phyloP scores from a whole-genome alignment of 805 yeast genomes.

The Ogataea saltuana region DNA sequence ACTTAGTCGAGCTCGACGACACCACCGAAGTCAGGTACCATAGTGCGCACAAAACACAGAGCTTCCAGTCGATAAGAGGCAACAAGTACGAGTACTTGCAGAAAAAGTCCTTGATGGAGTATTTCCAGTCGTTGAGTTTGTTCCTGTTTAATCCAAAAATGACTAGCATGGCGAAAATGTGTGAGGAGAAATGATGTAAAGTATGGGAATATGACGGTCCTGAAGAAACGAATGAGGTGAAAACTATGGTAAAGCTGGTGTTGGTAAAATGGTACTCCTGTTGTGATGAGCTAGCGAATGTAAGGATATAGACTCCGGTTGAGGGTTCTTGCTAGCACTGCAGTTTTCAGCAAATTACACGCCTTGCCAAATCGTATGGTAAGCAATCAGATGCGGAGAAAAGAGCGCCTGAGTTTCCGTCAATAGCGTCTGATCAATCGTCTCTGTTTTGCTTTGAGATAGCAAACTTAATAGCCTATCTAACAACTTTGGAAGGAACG shows the following conservation, averaged over 20 bases:
- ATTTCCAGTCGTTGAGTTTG: slow-evolving; percentile 10
- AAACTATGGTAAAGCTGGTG: neutral
- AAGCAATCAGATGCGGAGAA: neutral
- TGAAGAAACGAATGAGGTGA: slow-evolving; percentile 5
- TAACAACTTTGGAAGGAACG: slow-evolving; percentile 1
- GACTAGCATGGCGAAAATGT: slow-evolving; percentile 17
- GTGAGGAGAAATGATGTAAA: no score
- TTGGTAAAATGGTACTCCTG: slow-evolving; percentile 1
- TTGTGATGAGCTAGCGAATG: neutral
- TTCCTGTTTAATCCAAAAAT: slow-evolving; percentile 13
- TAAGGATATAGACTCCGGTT: neutral
- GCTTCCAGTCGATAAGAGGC: slow-evolving; percentile 33
- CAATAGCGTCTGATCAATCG: neutral
- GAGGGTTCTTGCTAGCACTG: neutral
- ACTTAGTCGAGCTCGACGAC: slow-evolving; percentile 78
- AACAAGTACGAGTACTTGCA: slow-evolving; percentile 13
- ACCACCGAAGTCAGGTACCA: slow-evolving; percentile 86
- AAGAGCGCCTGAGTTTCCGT: neutral
- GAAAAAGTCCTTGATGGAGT: slow-evolving; percentile 13
- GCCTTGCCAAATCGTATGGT: slow-evolving; percentile 1
- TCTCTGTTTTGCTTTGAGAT: neutral
- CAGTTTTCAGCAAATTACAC: slow-evolving; percentile 1
- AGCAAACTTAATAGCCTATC: slow-evolving; percentile 2
- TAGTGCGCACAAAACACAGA: slow-evolving; percentile 51
- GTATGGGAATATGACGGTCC: no score